phyloP scores from a whole-genome alignment of 805 yeast genomes.

The Yueomyces sp. region DNA sequence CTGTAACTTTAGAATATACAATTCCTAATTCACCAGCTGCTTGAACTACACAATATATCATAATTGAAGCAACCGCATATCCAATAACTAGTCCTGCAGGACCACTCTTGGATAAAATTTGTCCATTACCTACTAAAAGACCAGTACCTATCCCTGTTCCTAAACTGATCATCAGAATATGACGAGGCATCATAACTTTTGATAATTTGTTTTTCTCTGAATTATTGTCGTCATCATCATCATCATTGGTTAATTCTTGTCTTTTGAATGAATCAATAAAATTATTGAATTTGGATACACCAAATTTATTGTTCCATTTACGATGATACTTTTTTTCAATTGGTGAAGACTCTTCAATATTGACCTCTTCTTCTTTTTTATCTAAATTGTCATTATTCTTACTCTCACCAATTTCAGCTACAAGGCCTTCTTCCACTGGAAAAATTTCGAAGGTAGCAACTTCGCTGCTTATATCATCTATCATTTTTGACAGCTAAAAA shows the following conservation, averaged over 20 bases:
- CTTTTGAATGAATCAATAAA: slow-evolving; percentile 2
- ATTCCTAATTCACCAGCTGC: slow-evolving; percentile 52
- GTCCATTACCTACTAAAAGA: slow-evolving; percentile 41
- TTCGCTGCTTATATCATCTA: too few relatives aligned
- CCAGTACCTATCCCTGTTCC: slow-evolving; percentile 82
- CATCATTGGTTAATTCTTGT: not conserved
- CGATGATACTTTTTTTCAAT: too few relatives aligned
- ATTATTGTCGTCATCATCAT: not conserved
- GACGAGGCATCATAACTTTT: slow-evolving; percentile 8
- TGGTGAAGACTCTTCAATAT: too few relatives aligned
- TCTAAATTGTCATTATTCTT: too few relatives aligned
- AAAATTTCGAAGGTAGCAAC: too few relatives aligned
- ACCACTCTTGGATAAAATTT: slow-evolving; percentile 30
- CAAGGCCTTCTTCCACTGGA: too few relatives aligned
- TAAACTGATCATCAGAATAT: slow-evolving; percentile 35
- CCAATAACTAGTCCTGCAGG: slow-evolving; percentile 39
- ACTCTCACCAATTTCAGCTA: too few relatives aligned
- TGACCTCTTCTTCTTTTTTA: too few relatives aligned
- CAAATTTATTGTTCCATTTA: too few relatives aligned
- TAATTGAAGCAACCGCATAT: slow-evolving; percentile 38
- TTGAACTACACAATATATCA: slow-evolving; percentile 43
- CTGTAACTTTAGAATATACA: slow-evolving; percentile 40
- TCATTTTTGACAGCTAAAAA: too few relatives aligned
- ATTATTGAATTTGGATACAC: not conserved
- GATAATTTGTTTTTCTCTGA: slow-evolving; percentile 1